Base-by-base conservation (phyloP, 2,329 filamentous ascomycete species). In the Talaromyces sp. region DNA sequence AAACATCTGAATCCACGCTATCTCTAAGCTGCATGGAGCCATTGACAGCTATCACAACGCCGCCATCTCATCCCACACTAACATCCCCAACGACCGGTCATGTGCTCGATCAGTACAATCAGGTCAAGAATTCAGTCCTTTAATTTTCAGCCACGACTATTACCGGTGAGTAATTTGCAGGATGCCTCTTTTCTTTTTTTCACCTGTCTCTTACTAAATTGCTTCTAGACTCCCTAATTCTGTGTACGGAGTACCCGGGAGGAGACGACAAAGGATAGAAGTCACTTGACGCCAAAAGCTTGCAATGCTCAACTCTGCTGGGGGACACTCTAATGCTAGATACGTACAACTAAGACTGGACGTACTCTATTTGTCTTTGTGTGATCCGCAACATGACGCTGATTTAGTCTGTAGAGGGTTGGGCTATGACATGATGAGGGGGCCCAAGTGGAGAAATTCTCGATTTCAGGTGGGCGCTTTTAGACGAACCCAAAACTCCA, bases 11-110 rank as follows among this genome's bases (percentile, higher is more conserved):
- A 27, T 14, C 33, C 35, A 16, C 39, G 37, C 39, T 59, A 43
- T 59, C 56, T 49, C 27, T 50, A 61, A 35, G 45, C 59, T 61
- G 59, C 59, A 61, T 59, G 27, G 22, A 59, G 56, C 37, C 43
- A 64, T 43, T 49, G 41, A 22, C 62, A 59, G 43, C 54, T 19
- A 64, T 50, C 37, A 45, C 56, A 41, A 59, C 56, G 56, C 27
- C 56, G 37, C 39, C 50, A 57, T 57, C 61, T 63, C 41, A 63
- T 63, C 61, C 61, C 50, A 62, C 47, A 35, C 49, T 62, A 54
- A 62, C 13, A 33, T 27, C 35, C 49, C 60, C 45, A 54, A 41
- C 31, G 22, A 50, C 22, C n/a, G 33, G 47, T 62, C 60, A 57
- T 57, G 50, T 45, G 61, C 50, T 56, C 52, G 27, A 59, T 59